Conservation (phyloP, 768 basidiomycete species). For the Roridomyces roridus region DNA sequence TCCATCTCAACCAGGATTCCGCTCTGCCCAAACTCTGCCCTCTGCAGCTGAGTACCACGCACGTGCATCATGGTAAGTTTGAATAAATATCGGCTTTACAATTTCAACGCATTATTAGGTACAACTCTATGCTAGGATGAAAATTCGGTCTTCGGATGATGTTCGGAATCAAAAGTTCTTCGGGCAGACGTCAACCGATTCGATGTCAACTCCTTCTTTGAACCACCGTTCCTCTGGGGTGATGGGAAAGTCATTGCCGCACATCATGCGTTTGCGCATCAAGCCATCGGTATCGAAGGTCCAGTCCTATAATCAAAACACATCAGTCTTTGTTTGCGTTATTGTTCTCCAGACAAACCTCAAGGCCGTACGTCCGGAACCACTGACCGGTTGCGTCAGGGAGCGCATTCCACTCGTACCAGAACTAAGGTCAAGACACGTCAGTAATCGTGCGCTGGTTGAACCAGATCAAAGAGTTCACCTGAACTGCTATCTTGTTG, state of each 20-base stretch:
- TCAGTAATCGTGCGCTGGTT: background rate
- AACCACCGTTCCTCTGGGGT: conserved; percentile 57
- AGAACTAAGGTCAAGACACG: conserved; percentile 34
- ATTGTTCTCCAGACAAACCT: conserved; percentile 35
- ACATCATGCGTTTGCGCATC: conserved; percentile 63
- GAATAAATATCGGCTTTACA: no score
- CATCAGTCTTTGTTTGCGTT: no score
- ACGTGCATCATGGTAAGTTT: no score
- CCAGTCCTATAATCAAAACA: conserved; percentile 54
- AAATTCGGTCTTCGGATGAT: background rate
- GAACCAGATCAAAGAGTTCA: conserved; percentile 25
- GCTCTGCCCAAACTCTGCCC: no score
- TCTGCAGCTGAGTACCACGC: no score
- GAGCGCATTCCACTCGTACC: conserved; percentile 54
- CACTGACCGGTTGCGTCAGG: conserved; percentile 44
- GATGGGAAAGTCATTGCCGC: conserved; percentile 53
- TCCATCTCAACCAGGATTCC: no score
- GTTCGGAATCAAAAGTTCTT: conserved; percentile 34
- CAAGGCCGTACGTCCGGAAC: conserved; percentile 55
- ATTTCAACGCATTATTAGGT: no score
- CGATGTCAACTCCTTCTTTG: conserved; percentile 47
- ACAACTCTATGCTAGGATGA: no score
- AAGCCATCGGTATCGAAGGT: conserved; percentile 55
- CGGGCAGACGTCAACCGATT: conserved; percentile 42
- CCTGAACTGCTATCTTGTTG: conserved; percentile 61